A percentile compares a stretch with the other conserved stretches of the same genome.
Conservation (phyloP, 805 yeast species). For the Sugiyamaella smithiae region DNA sequence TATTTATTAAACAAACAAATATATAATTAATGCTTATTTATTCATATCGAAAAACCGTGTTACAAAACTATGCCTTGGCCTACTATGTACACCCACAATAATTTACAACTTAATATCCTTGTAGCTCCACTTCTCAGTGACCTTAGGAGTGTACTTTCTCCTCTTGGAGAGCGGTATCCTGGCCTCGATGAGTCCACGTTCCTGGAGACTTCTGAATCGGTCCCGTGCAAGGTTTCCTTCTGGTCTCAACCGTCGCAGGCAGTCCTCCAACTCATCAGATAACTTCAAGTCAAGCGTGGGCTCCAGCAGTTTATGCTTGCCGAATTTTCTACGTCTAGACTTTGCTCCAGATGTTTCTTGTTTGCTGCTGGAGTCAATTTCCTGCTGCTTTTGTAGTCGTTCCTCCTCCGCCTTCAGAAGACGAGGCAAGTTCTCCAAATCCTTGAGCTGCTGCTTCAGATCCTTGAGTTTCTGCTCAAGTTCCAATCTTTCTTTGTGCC, state of each 20-base stretch:
- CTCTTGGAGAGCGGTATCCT: constrained; percentile 66
- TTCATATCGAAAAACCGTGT: no score
- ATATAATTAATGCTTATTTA: neutral
- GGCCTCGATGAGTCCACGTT: constrained; percentile 82
- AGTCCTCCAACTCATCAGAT: constrained; percentile 82
- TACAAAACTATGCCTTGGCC: no score
- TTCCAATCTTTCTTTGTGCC: constrained; percentile 46
- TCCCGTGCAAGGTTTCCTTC: constrained; percentile 88
- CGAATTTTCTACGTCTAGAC: constrained; percentile 35
- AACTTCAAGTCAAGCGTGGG: constrained; percentile 69
- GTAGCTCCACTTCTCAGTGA: constrained; percentile 90
- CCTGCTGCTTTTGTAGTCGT: constrained; percentile 16
- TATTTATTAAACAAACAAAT: neutral
- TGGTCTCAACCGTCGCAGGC: constrained; percentile 78
- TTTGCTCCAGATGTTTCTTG: constrained; percentile 23
- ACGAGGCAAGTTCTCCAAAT: constrained; percentile 48
- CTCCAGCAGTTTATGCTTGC: constrained; percentile 47
- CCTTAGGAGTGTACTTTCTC: constrained; percentile 66
- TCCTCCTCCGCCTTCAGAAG: constrained; percentile 25
- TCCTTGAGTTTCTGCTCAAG: constrained; percentile 56
- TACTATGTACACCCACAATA: no score
- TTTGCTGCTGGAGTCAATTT: neutral
- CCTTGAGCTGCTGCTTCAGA: constrained; percentile 58
- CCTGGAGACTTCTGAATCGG: constrained; percentile 75
- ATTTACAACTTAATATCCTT: constrained; percentile 74